A percentile compares a stretch with the other conserved stretches of the same genome.
phyloP scores from a whole-genome alignment of 768 basidiomycete species.

The Boletus rubropictus region DNA sequence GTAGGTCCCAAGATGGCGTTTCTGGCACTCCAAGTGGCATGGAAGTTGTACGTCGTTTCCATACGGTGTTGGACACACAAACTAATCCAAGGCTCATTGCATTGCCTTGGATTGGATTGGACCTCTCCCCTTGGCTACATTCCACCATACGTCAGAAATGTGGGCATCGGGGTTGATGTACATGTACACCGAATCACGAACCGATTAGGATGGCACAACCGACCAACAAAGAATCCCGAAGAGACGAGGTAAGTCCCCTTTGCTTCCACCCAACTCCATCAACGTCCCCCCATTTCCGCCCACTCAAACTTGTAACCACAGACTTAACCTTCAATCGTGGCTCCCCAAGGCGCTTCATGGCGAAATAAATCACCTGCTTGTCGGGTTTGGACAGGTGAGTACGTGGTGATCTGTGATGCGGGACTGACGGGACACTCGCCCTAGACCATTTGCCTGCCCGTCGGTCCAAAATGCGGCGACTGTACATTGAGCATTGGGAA shows the following conservation, averaged over 20 bases:
- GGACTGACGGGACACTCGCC: not conserved
- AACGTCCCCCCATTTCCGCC: not conserved
- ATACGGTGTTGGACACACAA: not conserved
- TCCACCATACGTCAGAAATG: constrained; percentile 45
- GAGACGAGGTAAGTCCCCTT: constrained; percentile 58
- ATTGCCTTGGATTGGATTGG: not conserved
- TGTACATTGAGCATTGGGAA: constrained; percentile 52
- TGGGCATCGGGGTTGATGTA: constrained; percentile 92
- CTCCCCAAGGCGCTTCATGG: constrained; percentile 65
- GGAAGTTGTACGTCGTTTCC: constrained; percentile 57
- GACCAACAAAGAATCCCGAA: constrained; percentile 79
- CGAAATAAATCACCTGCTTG: constrained; percentile 76
- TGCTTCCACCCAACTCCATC: not conserved
- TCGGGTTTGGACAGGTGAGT: constrained; percentile 79
- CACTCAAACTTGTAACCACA: constrained; percentile 19
- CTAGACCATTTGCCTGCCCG: constrained; percentile 63
- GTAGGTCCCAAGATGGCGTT: constrained; percentile 98
- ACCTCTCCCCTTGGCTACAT: not conserved
- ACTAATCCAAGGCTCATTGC: not conserved
- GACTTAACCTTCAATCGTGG: constrained; percentile 80
- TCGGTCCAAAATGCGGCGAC: constrained; percentile 56
- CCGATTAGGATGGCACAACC: constrained; percentile 86
- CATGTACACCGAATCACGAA: constrained; percentile 97
- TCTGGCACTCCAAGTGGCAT: constrained; percentile 74
- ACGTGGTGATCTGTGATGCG: not conserved